Conservation (phyloP, 768 basidiomycete genomes). For the Favolaschia claudopus region DNA sequence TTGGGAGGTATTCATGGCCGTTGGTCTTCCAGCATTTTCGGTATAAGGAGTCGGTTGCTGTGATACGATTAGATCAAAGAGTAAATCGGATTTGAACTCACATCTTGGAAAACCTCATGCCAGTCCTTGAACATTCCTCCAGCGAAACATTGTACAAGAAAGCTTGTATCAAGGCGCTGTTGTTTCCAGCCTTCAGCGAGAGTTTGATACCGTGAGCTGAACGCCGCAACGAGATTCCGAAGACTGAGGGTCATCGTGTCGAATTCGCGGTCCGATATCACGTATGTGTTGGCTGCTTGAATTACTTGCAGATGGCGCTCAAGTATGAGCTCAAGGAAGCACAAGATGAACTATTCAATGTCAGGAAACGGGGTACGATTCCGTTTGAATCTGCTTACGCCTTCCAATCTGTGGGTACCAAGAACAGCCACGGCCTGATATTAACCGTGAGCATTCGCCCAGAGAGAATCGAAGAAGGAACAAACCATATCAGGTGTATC, state of each 20-base stretch:
- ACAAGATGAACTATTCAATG: conserved; percentile 25
- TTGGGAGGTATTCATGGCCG: background rate
- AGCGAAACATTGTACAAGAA: conserved; percentile 26
- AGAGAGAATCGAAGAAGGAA: background rate
- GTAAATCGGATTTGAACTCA: background rate
- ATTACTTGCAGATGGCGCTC: conserved; percentile 29
- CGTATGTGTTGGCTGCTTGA: conserved; percentile 23
- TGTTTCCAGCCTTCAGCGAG: conserved; percentile 32
- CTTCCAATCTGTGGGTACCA: conserved; percentile 22
- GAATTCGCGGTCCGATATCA: conserved; percentile 25
- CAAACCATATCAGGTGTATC: conserved; percentile 23
- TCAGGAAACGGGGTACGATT: background rate
- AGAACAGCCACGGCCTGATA: conserved; percentile 13
- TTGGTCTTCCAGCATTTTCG: background rate
- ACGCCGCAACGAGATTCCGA: conserved; percentile 26
- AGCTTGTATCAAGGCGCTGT: conserved; percentile 29
- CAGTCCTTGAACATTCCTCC: conserved; percentile 33
- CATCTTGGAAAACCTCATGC: conserved; percentile 30
- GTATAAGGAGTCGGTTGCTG: conserved; percentile 8
- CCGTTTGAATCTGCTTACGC: too few relatives aligned
- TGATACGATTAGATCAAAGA: background rate
- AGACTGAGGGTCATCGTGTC: conserved; percentile 29
- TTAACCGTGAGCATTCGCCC: background rate
- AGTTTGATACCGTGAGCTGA: conserved; percentile 26
- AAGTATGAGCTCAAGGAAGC: conserved; percentile 29